Evolutionary conservation across 305 asterid species (phyloP).

Genomic region (Fraxinus velutina): DNA sequence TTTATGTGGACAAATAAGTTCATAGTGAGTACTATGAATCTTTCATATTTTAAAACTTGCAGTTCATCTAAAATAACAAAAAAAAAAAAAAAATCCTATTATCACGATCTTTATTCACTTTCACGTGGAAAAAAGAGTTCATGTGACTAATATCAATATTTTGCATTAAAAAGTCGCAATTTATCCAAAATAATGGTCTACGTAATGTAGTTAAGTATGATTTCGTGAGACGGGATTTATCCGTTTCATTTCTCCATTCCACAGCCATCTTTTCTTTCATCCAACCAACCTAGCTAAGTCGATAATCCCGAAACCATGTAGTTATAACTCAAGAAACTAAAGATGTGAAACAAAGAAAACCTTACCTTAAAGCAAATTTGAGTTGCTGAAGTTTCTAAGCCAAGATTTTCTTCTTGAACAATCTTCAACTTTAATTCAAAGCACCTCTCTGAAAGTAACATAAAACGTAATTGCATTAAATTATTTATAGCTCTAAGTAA

Average conservation of each 20-base stretch:
- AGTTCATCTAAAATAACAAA: background rate
- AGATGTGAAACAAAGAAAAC: background rate
- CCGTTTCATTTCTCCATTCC: background rate
- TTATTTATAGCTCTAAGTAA: background rate
- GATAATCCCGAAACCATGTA: background rate
- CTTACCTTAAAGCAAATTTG: background rate
- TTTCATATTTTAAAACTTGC: background rate
- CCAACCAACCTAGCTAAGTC: background rate
- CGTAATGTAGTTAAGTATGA: background rate
- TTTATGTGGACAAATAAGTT: background rate
- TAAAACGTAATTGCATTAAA: background rate
- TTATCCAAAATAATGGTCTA: background rate
- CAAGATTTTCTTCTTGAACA: background rate
- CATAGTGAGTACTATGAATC: background rate
- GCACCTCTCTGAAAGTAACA: background rate
- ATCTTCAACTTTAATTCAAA: background rate
- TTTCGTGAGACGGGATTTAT: background rate
- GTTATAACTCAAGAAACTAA: background rate
- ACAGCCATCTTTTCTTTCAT: background rate
- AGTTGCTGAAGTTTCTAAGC: constrained; percentile 1
- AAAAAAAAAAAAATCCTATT: background rate
- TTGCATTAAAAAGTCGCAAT: background rate
- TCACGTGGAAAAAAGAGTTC: background rate
- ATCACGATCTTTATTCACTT: background rate
- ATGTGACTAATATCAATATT: background rate